A percentile compares a stretch with the other conserved stretches of the same genome.
Evolutionary conservation across 768 basidiomycete species (phyloP).

Genomic region (Lentinus tigrinus): DNA sequence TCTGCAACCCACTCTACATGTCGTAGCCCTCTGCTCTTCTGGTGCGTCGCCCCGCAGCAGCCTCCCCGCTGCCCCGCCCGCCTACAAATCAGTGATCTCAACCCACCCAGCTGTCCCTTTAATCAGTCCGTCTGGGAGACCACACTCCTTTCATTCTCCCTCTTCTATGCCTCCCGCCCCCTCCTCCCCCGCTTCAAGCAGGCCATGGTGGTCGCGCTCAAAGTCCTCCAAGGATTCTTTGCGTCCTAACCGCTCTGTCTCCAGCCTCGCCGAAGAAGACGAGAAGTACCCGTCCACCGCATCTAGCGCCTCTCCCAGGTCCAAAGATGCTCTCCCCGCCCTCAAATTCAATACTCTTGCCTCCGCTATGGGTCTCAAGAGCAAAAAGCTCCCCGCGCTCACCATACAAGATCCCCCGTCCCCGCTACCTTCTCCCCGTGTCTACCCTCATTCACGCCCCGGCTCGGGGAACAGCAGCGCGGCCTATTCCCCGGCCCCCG

Average conservation of each 20-base stretch:
- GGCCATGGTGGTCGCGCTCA: slow-evolving; percentile 36
- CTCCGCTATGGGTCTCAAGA: slow-evolving; percentile 61
- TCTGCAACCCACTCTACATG: neutral
- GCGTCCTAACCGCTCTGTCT: slow-evolving; percentile 18
- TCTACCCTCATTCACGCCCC: slow-evolving; percentile 8
- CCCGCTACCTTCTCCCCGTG: slow-evolving; percentile 14
- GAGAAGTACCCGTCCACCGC: slow-evolving; percentile 13
- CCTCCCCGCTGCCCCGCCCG: neutral
- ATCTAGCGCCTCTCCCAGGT: slow-evolving; percentile 18
- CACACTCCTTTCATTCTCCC: slow-evolving; percentile 27
- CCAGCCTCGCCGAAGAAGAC: slow-evolving; percentile 20
- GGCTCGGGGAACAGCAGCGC: slow-evolving; percentile 7
- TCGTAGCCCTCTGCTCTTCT: neutral
- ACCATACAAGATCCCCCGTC: slow-evolving; percentile 51
- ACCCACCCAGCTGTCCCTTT: slow-evolving; percentile 14
- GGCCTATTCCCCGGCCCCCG: slow-evolving; percentile 11
- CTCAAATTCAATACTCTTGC: slow-evolving; percentile 57
- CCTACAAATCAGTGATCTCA: slow-evolving; percentile 20
- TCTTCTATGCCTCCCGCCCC: slow-evolving; percentile 25
- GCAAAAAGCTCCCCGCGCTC: slow-evolving; percentile 53
- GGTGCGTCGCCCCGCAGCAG: neutral
- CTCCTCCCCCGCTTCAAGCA: slow-evolving; percentile 17
- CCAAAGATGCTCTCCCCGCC: slow-evolving; percentile 22
- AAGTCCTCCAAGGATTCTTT: slow-evolving; percentile 28
- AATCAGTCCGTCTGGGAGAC: slow-evolving; percentile 17